These are phyloP conservation scores for Kurtzmaniella cleridarum DNA, from an alignment of 805 yeast species.

Conservation along the genomic window DNA sequence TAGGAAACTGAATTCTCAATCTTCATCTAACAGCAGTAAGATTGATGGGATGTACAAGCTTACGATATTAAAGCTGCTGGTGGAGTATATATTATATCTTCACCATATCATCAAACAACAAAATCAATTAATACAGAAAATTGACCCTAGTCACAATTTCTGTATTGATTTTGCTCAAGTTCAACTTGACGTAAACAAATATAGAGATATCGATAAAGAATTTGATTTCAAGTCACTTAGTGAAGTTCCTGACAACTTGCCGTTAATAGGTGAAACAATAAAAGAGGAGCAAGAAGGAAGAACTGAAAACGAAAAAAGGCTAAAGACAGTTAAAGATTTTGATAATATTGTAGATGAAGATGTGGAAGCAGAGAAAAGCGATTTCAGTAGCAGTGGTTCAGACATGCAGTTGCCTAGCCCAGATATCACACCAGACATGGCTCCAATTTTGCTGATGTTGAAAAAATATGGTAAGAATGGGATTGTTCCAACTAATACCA, in stretches of 20 bases:
- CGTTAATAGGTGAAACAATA: conserved; percentile 4
- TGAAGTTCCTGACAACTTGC: not conserved
- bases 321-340: not conserved
- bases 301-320: not conserved
- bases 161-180: conserved; percentile 46
- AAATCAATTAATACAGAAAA: conserved; percentile 34
- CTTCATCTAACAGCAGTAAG: conserved; percentile 22
- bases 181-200: conserved; percentile 54
- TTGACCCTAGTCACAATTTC: conserved; percentile 24
- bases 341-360: conserved; percentile 1
- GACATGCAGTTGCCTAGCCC: conserved; percentile 24
- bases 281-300: conserved; percentile 6
- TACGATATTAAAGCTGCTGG: conserved; percentile 76
- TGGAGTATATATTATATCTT: conserved; percentile 69
- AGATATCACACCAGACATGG: conserved; percentile 33
- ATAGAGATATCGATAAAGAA: conserved; percentile 54
- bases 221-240: conserved; percentile 38
- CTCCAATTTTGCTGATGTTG: conserved; percentile 26
- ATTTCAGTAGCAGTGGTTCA: conserved; percentile 2
- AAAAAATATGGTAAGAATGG: conserved; percentile 13
- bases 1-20: conserved; percentile 2
- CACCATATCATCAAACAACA: conserved; percentile 54
- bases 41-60: conserved; percentile 73
- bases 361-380: conserved; percentile 4
- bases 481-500: conserved; percentile 3